Base-by-base conservation (phyloP, 208 protist genomes). In the Acanthamoeba culbertsoni region DNA sequence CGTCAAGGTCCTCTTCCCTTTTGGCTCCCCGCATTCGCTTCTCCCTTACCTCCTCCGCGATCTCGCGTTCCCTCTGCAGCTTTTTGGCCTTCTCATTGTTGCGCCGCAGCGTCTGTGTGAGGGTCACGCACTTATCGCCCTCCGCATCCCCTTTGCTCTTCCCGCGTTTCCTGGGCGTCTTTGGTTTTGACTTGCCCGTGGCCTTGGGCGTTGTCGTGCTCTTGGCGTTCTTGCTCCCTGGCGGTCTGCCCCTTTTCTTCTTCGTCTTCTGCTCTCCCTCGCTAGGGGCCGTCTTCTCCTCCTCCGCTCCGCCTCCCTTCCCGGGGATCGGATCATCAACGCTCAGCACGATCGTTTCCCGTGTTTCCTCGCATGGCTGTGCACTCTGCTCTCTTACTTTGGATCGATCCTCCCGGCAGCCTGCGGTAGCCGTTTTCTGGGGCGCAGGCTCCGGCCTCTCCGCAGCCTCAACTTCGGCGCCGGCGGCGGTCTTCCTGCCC, bases 201-300 rank as follows among this genome's bases (percentile, higher is more conserved):
- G 57, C 8, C 31, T 31, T 75, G 1, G 65, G n/a, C n/a, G n/a
- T 1, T 46, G 65, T 1, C 37, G 65, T 3, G 2, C 16, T 48
- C 68, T 77, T 77, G n/a, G n/a, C n/a, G 71, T 82, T 82, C 28
- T 82, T 82, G 45, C 71, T 82, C 23, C 71, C 71, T 5, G 71
- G 71, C 6, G 71, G 71, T 20, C 71, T 26, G 7, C 71, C 71
- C 16, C 71, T 0, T 46, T 46, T 77, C 23, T 37, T 65, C 28
- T 31, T 65, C 12, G 18, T 18, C 59, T 37, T 26, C 59, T 3
- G 55, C 2, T 62, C 3, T 62, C 55, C n/a, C n/a, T n/a, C n/a
- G n/a, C n/a, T n/a, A n/a, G n/a, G n/a, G n/a, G 51, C 51, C 51
- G 51, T n/a, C 51, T 23, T 59, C 63, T 75, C 35, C 63, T 75